These are phyloP conservation scores for Pycnococcus provasolii DNA, from an alignment of 139 green algal genomes.

Conservation along the genomic window DNA sequence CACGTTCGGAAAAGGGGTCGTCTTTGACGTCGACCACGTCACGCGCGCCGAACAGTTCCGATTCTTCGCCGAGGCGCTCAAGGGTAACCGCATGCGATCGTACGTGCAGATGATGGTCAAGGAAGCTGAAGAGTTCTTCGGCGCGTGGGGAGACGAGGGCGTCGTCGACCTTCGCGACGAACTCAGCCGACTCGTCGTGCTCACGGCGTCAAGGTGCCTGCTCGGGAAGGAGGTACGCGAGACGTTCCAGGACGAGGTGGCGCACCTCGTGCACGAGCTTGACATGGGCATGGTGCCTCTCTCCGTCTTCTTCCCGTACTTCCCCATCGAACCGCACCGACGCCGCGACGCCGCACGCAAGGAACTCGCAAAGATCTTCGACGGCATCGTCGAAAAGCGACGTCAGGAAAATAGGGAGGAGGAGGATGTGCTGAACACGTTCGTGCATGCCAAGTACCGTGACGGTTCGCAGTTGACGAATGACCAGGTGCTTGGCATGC, in stretches of 20 bases:
- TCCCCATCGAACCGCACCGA: constrained; percentile 76
- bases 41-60: constrained; percentile 88
- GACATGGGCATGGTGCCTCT: constrained; percentile 93
- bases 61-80: constrained; percentile 88
- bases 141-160: constrained; percentile 70
- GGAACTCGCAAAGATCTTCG: constrained; percentile 68
- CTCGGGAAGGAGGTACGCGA: constrained; percentile 87
- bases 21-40: constrained; percentile 95
- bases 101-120: constrained; percentile 83
- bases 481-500: constrained; percentile 88
- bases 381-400: constrained; percentile 63
- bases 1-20: constrained; percentile 90
- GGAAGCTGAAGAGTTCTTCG: constrained; percentile 82
- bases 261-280: constrained; percentile 80
- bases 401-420: constrained; percentile 49
- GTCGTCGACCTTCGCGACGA: constrained; percentile 78
- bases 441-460: constrained; percentile 81
- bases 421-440: constrained; percentile 84
- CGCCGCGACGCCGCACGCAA: constrained; percentile 59
- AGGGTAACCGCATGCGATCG: constrained; percentile 60
- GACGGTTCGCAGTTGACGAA: constrained; percentile 69
- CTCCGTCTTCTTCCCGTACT: constrained; percentile 85
- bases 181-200: constrained; percentile 81
- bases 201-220: constrained; percentile 81
- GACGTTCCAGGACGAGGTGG: constrained; percentile 77